Conservation (phyloP, 2,329 filamentous ascomycete genomes). For the Aspergillus luchuensis region DNA sequence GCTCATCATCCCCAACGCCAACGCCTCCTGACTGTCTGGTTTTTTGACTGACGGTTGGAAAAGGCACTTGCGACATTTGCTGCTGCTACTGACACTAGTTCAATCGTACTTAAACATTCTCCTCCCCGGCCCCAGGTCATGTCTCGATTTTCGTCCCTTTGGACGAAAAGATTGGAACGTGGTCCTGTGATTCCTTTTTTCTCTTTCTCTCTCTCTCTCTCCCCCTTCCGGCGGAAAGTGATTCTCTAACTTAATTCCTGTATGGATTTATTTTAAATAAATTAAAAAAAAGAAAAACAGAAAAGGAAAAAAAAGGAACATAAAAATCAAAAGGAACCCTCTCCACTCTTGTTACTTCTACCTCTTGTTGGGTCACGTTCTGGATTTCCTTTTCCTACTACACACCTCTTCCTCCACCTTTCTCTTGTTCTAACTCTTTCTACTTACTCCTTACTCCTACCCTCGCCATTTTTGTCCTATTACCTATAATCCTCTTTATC, state of each 20-base stretch:
- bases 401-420: neutral
- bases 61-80: conserved; percentile 6
- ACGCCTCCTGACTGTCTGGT: conserved; percentile 22
- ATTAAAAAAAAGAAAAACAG: conserved; percentile 10
- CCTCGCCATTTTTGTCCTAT: neutral
- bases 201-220: neutral
- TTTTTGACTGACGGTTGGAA: conserved; percentile 6
- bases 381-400: neutral
- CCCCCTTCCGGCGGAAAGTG: neutral
- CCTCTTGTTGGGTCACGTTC: neutral
- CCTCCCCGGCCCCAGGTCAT: conserved; percentile 26
- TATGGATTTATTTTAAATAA: neutral
- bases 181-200: conserved; percentile 5
- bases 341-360: conserved; percentile 29
- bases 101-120: conserved; percentile 35
- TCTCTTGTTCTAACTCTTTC: neutral
- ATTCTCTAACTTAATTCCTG: neutral
- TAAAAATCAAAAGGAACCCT: conserved; percentile 17
- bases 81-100: conserved; percentile 3
- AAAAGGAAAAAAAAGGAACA: conserved; percentile 10
- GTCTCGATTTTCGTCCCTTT: conserved; percentile 24
- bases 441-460: conserved; percentile 7
- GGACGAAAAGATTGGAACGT: conserved; percentile 22
- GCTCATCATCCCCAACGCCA: conserved; percentile 26
- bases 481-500: neutral